Evolutionary conservation across 2,329 filamentous ascomycete species (phyloP).

Genomic region (Diaporthe amygdali): DNA sequence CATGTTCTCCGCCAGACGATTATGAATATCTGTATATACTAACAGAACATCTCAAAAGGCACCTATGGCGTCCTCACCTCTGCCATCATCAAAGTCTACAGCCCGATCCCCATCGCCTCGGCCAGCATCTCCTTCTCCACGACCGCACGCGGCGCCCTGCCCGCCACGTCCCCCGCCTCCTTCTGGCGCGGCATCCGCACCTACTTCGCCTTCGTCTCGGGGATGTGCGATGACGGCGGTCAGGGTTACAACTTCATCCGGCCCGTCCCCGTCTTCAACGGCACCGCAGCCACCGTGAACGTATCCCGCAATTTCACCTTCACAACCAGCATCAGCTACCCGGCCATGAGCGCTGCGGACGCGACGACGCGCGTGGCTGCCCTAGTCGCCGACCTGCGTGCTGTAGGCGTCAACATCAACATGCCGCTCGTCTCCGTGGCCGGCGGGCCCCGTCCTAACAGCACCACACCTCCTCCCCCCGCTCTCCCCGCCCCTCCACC

Average conservation of each 20-base stretch:
- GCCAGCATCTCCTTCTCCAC: conserved; percentile 2
- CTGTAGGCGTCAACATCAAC: neutral
- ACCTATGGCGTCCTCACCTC: conserved; percentile 14
- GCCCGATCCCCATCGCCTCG: neutral
- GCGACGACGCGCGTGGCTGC: neutral
- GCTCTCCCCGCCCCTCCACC: neutral
- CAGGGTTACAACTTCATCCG: conserved; percentile 38
- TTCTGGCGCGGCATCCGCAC: conserved; percentile 40
- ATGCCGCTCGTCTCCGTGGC: neutral
- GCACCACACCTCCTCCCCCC: neutral
- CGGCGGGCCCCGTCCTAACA: neutral
- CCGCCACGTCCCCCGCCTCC: conserved; percentile 12
- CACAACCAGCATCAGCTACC: conserved; percentile 9
- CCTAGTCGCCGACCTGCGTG: neutral
- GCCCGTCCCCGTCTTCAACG: neutral
- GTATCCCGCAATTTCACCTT: neutral
- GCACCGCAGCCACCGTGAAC: neutral
- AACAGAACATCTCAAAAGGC: neutral
- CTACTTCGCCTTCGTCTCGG: conserved; percentile 39
- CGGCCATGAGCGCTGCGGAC: neutral
- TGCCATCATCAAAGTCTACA: neutral
- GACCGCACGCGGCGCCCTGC: neutral
- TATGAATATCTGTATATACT: no score
- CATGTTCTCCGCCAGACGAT: neutral
- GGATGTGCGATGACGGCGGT: conserved; percentile 40